Evolutionary conservation across 2,329 filamentous ascomycete genomes (phyloP).

Genomic region (Lachnellula suecica): DNA sequence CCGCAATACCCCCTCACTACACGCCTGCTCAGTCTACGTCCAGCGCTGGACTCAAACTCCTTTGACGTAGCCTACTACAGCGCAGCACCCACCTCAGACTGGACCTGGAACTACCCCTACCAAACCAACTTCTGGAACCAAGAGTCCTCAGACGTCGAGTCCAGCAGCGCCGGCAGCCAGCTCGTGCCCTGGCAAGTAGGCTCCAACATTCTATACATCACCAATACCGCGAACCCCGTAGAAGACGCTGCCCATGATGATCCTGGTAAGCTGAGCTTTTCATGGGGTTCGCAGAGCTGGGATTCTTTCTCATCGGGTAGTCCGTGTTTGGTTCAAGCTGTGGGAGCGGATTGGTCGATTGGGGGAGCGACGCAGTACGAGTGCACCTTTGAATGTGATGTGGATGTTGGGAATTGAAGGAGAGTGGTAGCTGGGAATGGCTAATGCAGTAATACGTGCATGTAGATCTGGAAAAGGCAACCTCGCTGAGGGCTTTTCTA

Average conservation of each 20-base stretch:
- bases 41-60: constrained; percentile 13
- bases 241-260: constrained; percentile 3
- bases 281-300: constrained; percentile 9
- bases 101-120: constrained; percentile 1
- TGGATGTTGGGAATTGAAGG: background rate
- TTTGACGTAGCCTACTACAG: constrained; percentile 14
- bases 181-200: constrained; percentile 8
- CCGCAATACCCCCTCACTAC: constrained; percentile 2
- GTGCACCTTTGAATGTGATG: constrained; percentile 9
- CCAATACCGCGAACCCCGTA: constrained; percentile 14
- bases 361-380: background rate
- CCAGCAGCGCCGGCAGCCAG: background rate
- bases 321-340: constrained; percentile 6
- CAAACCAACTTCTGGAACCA: constrained; percentile 7
- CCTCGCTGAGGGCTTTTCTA: background rate
- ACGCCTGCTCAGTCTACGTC: constrained; percentile 12
- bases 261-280: constrained; percentile 16
- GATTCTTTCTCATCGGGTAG: constrained; percentile 7
- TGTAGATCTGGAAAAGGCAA: background rate
- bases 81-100: background rate
- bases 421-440: background rate
- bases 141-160: background rate
- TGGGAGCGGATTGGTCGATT: constrained; percentile 2
- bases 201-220: constrained; percentile 8
- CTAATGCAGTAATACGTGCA: background rate